Evolutionary conservation across 495 filamentous ascomycete genomes (phyloP).

Genomic region (Pyrenopolyporus hunteri): DNA sequence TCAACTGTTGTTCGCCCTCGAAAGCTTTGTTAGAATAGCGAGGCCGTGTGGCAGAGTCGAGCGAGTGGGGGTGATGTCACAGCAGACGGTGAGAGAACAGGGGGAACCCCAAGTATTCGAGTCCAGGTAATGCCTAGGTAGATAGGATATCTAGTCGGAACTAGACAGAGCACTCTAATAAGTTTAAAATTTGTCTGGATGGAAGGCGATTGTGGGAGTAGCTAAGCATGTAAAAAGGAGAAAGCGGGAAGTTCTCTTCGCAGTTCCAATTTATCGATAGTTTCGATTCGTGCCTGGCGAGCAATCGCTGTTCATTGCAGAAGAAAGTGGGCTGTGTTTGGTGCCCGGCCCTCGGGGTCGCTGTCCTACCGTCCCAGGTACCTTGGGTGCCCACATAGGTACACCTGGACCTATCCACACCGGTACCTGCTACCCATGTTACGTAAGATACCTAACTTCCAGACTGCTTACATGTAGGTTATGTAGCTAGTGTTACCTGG

Average conservation of each 20-base stretch:
- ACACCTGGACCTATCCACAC: too few relatives aligned
- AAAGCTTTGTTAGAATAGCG: too few relatives aligned
- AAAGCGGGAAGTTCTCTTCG: slow-evolving; percentile 9
- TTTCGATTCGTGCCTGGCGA: slow-evolving; percentile 39
- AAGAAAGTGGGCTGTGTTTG: slow-evolving; percentile 39
- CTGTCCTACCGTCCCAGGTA: neutral
- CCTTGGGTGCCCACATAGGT: neutral
- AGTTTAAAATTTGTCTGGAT: slow-evolving; percentile 3
- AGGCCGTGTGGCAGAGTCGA: neutral
- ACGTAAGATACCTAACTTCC: too few relatives aligned
- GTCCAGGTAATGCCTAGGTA: slow-evolving; percentile 10
- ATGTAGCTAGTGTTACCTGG: too few relatives aligned
- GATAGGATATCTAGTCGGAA: neutral
- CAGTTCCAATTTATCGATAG: slow-evolving; percentile 34
- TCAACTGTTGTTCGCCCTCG: too few relatives aligned
- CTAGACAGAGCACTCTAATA: slow-evolving; percentile 2
- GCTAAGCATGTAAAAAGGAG: slow-evolving; percentile 3
- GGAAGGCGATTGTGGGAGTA: slow-evolving; percentile 8
- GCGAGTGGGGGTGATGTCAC: slow-evolving; percentile 42
- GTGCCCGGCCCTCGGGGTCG: slow-evolving; percentile 28
- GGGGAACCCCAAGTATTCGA: slow-evolving; percentile 18
- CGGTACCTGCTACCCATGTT: too few relatives aligned
- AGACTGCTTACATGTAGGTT: too few relatives aligned
- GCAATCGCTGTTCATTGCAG: slow-evolving; percentile 31
- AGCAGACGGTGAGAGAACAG: slow-evolving; percentile 20